Percentiles rank a stretch among this genome's conserved stretches.
Evolutionary conservation across 2,329 filamentous ascomycete genomes (phyloP).

Genomic region (Ophiocordyceps camponoti-saundersi): DNA sequence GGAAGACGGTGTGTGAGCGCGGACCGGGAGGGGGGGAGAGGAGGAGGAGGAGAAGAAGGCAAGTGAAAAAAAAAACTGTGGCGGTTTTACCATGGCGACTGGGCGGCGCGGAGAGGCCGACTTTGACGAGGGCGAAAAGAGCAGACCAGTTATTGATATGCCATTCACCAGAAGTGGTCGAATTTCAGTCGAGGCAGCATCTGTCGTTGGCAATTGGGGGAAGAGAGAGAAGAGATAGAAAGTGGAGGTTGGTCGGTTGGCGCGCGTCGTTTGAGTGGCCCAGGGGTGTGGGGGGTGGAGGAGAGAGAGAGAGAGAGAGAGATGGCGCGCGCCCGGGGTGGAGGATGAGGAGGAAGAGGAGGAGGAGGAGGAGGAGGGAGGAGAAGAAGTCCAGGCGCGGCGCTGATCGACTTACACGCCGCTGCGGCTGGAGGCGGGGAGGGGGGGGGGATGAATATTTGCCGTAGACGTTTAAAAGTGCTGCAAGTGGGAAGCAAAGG

Average conservation of each 20-base stretch:
- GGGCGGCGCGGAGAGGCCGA: neutral
- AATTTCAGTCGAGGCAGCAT: neutral
- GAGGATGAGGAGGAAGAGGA: slow-evolving; percentile 10
- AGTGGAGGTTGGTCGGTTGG: slow-evolving; percentile 2
- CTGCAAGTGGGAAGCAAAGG: no score
- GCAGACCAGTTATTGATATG: neutral
- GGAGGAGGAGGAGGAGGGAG: slow-evolving; percentile 4
- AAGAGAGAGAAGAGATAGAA: slow-evolving; percentile 1
- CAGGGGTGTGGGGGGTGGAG: neutral
- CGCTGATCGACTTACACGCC: no score
- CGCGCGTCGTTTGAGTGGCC: neutral
- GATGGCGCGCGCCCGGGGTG: no score
- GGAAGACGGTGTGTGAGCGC: neutral
- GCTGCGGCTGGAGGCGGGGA: no score
- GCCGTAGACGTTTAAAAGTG: no score
- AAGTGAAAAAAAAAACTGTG: neutral
- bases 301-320: slow-evolving; percentile 1
- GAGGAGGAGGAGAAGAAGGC: neutral
- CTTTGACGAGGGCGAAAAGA: neutral
- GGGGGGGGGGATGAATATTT: no score
- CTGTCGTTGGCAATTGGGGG: slow-evolving; percentile 3
- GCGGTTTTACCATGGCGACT: slow-evolving; percentile 3
- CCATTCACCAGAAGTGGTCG: neutral
- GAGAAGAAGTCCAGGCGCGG: neutral
- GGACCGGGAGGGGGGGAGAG: neutral